Evolutionary conservation across 2,329 filamentous ascomycete species (phyloP), one percentile per base, ranked within the genome.

Genomic region (Graphium sp.): DNA sequence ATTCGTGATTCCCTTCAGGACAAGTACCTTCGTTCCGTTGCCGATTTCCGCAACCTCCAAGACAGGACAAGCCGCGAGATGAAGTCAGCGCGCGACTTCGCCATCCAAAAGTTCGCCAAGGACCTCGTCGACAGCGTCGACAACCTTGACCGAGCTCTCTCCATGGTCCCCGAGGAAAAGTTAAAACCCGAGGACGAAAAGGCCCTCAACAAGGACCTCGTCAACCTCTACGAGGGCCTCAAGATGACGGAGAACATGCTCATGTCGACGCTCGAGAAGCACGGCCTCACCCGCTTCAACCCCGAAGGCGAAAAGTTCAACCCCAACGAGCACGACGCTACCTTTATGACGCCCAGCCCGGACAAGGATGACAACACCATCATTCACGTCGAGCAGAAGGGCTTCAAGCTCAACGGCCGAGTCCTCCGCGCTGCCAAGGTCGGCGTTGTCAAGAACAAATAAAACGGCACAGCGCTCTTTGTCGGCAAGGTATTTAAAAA

Each of bases 41-140:
- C 89, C 56, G 89, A 98, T 46, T 95, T 91, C 70, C 83, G 83
- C 50, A 98, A 95, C 60, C 79, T 98, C 29, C 87, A 95, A 61
- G 83, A 94, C 47, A 82, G 89, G 47, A 92, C 83, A 24, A 70
- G 76, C 52, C 83, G 89, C 47, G 89, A 98, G 41, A 76, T 91
- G 50, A 81, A 89, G 55, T 58, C 69, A 13, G 82, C 87, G 13
- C 76, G 77, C 43, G 81, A 92, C 56, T 98, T 93, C 44, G 89
- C 87, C 45, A 89, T 98, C 46, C 83, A 93, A 51, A 83, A 76
- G 41, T 95, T 98, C 57, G 83, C 87, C 47, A 79, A 83, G 54
- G 89, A 98, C 56, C 74, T 98, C 25, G 72, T 95, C 41, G 89
- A 98, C 52, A 83, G 73, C 47, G 75, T 98, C 46, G 89, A 98